Base-by-base conservation (phyloP, 1,139 yeast species). In the Pichia sp. region DNA sequence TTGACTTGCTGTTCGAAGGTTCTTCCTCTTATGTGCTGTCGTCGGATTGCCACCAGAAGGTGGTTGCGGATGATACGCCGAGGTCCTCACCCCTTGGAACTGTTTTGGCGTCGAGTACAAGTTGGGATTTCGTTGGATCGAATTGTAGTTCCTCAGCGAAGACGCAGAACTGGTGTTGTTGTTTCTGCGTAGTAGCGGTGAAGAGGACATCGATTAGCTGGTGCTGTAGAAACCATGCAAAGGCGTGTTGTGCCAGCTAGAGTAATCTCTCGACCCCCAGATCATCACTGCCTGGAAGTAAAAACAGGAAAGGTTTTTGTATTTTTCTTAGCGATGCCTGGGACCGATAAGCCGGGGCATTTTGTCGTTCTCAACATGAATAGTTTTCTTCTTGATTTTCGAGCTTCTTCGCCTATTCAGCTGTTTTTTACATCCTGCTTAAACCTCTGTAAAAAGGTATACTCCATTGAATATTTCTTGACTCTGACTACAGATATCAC, bases 101-200 rank as follows among this genome's bases (percentile, higher is more conserved):
- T 47, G 44, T 8, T 23, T 47, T 6, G 47, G 13, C 31, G 16
- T 38, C 32, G 32, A 13, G 19, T 32, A 13, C 13, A 13, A 16
- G 13, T 10, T 19, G 16, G 42, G 26, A 16, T 26, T 51, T n/a
- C 50, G 30, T 13, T 45, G 48, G 10, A 45, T 51, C 4, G 56
- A 23, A 23, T 45, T 49, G 19, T 54, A 54, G 16, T 45, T 50
- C 31, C 48, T 15, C 26, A 54, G n/a, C 8, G 52, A 50, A 16
- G 53, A 29, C 11, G 56, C 41, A 2, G 48, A 47, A 8, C 45
- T 32, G 8, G 54, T 23, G 19, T 45, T 42, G 51, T 47, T 45
- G 4, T 44, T 45, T 10, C 50, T 30, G 34, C 51, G 46, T 19
- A 54, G 13, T 11, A 54, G 23, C 6, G 56, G 56, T 5, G 50